These are phyloP conservation scores for Staphylotrichum tortipilum DNA, from an alignment of 495 filamentous ascomycete genomes.

Conservation along the genomic window DNA sequence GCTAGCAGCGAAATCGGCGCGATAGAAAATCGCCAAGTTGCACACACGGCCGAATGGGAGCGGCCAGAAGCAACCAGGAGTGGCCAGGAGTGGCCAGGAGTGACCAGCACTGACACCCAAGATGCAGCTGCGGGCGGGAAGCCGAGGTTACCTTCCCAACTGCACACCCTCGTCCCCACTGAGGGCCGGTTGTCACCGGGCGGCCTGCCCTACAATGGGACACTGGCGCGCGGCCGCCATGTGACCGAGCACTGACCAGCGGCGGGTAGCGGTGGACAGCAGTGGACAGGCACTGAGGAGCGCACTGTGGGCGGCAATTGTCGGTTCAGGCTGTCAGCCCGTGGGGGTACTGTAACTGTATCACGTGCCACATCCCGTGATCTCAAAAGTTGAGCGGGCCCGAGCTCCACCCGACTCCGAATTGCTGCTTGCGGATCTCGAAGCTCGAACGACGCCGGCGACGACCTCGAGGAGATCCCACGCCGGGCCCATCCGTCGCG, in stretches of 20 bases:
- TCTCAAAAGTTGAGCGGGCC: constrained; percentile 10
- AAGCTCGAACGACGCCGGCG: neutral
- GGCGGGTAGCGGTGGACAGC: no score
- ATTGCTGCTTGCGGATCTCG: neutral
- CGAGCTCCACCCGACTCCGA: neutral
- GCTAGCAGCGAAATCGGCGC: no score
- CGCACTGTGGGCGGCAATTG: no score
- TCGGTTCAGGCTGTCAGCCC: no score
- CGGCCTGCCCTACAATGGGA: neutral
- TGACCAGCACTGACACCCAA: no score
- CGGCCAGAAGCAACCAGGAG: no score
- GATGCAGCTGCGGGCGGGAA: neutral
- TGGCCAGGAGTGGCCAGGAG: no score
- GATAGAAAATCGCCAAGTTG: neutral
- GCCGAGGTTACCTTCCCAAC: constrained; percentile 9
- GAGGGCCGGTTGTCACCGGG: neutral
- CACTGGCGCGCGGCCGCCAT: no score
- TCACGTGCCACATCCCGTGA: constrained; percentile 19
- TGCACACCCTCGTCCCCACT: neutral
- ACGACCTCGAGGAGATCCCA: constrained; percentile 6
- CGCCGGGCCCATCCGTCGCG: constrained; percentile 6
- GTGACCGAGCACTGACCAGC: constrained; percentile 7
- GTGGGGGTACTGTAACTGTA: no score
- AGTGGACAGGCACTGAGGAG: no score
- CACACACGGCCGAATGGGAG: constrained; percentile 4